Conservation (phyloP, 2,329 filamentous ascomycete genomes). For the Lachnellula suecica region DNA sequence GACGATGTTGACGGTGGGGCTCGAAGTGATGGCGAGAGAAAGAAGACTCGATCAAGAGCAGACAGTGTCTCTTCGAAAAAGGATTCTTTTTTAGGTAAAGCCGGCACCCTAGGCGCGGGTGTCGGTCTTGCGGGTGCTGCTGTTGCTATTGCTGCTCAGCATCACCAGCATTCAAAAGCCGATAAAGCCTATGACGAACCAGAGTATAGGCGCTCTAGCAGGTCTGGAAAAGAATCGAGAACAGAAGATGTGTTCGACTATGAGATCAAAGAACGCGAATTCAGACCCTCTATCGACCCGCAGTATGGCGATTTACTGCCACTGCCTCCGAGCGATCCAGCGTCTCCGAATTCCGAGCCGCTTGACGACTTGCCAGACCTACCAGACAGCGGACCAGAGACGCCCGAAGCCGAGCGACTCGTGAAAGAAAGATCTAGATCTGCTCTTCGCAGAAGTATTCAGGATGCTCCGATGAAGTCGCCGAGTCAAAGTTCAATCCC, state of each 20-base stretch:
- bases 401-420: slow-evolving; percentile 29
- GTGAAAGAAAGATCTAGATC: slow-evolving; percentile 21
- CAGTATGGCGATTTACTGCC: slow-evolving; percentile 64
- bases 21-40: slow-evolving; percentile 27
- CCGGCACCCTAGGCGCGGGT: slow-evolving; percentile 69
- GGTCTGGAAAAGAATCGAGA: slow-evolving; percentile 5
- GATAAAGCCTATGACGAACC: slow-evolving; percentile 25
- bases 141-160: slow-evolving; percentile 34
- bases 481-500: slow-evolving; percentile 54
- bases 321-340: slow-evolving; percentile 59
- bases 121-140: slow-evolving; percentile 59
- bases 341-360: slow-evolving; percentile 42
- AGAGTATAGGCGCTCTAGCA: slow-evolving; percentile 13
- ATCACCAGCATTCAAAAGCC: slow-evolving; percentile 34
- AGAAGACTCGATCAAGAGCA: slow-evolving; percentile 27
- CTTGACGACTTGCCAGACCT: slow-evolving; percentile 48
- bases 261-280: slow-evolving; percentile 55
- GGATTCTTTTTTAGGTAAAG: slow-evolving; percentile 71
- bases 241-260: slow-evolving; percentile 48
- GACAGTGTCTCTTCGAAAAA: slow-evolving; percentile 32
- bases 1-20: slow-evolving; percentile 20
- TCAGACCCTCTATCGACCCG: slow-evolving; percentile 66
- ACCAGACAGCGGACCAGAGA: slow-evolving; percentile 58
- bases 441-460: slow-evolving; percentile 22
- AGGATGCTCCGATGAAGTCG: slow-evolving; percentile 31